Conservation (phyloP, 495 filamentous ascomycete genomes). For the Penicillium nucicola region DNA sequence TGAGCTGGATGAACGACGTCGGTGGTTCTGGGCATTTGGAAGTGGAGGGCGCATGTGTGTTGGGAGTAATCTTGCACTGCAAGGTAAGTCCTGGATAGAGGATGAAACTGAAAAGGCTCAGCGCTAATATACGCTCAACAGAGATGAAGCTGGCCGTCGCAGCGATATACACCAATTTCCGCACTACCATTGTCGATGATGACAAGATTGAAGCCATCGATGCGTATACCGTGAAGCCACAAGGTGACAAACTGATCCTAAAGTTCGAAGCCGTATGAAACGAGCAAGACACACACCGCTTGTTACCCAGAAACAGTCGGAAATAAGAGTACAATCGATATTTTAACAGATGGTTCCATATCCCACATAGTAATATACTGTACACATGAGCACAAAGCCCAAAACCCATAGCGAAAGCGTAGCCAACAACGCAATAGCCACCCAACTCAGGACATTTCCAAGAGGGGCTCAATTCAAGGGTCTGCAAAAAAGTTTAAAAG, state of each 20-base stretch:
- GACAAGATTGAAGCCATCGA: constrained; percentile 61
- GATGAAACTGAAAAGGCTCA: background rate
- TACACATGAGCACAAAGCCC: constrained; percentile 21
- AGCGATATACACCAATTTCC: constrained; percentile 68
- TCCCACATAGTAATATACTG: constrained; percentile 23
- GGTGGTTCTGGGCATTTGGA: constrained; percentile 84
- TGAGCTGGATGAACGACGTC: constrained; percentile 52
- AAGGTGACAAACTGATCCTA: constrained; percentile 42
- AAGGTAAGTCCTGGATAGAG: constrained; percentile 47
- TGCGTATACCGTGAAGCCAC: constrained; percentile 62
- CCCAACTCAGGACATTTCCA: background rate
- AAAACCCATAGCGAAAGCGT: constrained; percentile 14
- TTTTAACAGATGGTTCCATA: constrained; percentile 14
- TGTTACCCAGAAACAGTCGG: background rate
- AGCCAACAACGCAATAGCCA: constrained; percentile 4
- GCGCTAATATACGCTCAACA: constrained; percentile 15
- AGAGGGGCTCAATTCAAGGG: background rate
- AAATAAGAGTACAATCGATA: constrained; percentile 20
- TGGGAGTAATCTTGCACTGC: constrained; percentile 76
- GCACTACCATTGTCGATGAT: constrained; percentile 53
- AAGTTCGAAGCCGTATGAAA: constrained; percentile 32
- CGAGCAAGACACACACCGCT: background rate
- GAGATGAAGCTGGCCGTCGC: constrained; percentile 48
- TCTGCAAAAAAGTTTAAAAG: constrained; percentile 6
- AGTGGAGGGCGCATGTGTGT: constrained; percentile 84